A percentile compares a stretch with the other conserved stretches of the same genome.
Conservation (phyloP, 441 rosid species). For the Corymbia citriodora region DNA sequence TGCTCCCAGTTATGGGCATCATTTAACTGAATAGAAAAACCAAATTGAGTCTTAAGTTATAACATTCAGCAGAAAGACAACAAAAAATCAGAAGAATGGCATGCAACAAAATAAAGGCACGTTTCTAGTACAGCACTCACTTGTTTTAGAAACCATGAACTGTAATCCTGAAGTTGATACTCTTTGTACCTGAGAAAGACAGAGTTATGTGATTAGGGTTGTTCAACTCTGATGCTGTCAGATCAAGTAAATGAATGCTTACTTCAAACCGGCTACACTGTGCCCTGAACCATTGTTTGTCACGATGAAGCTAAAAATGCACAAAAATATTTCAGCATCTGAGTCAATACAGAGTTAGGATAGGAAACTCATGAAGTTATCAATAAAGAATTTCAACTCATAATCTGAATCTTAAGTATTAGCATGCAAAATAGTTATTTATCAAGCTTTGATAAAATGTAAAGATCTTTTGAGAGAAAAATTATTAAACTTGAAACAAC, state of each 20-base stretch:
- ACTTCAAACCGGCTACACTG: constrained; percentile 64
- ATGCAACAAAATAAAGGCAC: neutral
- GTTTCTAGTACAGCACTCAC: constrained; percentile 12
- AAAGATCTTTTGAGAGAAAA: neutral
- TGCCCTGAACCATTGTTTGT: constrained; percentile 91
- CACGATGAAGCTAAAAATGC: constrained; percentile 62
- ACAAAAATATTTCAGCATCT: neutral
- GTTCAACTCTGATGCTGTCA: neutral
- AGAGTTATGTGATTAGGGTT: neutral
- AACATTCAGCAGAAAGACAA: neutral
- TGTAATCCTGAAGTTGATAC: constrained; percentile 86
- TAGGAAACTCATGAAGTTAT: neutral
- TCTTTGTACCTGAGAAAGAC: constrained; percentile 69
- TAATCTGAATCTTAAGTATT: neutral
- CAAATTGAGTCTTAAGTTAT: neutral
- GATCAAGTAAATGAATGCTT: constrained; percentile 5
- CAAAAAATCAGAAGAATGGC: neutral
- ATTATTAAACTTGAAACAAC: neutral
- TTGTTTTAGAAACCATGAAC: constrained; percentile 87
- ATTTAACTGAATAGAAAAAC: constrained; percentile 48
- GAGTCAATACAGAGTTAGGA: neutral
- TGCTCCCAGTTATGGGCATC: constrained; percentile 62
- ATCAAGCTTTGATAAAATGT: neutral
- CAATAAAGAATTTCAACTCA: neutral
- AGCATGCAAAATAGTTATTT: neutral